Conservation (phyloP, 148 eudicot species). For the Rhododendron vialii region DNA sequence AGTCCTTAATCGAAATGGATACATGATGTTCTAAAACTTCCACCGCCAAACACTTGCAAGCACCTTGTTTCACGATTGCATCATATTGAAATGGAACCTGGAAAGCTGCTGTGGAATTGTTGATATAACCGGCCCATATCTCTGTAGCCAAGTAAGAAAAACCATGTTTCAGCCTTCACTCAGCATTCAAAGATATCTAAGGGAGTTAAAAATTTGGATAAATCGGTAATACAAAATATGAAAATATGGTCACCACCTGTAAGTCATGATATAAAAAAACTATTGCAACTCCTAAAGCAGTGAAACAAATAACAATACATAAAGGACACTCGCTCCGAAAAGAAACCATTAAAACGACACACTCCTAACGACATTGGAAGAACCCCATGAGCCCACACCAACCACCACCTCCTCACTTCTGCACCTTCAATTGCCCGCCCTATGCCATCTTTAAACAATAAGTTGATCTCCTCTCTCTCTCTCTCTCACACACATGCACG, state of each 20-base stretch:
- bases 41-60: neutral
- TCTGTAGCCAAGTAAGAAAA: constrained; percentile 39
- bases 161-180: neutral
- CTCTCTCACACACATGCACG: no score
- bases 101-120: constrained; percentile 97
- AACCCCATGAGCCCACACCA: neutral
- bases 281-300: neutral
- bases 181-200: neutral
- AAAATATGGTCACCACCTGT: neutral
- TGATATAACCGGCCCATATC: constrained; percentile 96
- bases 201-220: neutral
- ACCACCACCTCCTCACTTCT: neutral
- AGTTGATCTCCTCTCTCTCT: neutral
- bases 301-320: neutral
- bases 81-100: constrained; percentile 94
- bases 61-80: constrained; percentile 34
- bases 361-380: neutral
- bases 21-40: neutral
- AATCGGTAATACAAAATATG: neutral
- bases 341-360: neutral
- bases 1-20: neutral
- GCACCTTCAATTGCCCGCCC: neutral
- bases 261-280: neutral
- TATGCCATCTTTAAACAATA: neutral
- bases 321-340: neutral